phyloP scores from a whole-genome alignment of 2,329 filamentous ascomycete species.

The Hysterium pulicare region DNA sequence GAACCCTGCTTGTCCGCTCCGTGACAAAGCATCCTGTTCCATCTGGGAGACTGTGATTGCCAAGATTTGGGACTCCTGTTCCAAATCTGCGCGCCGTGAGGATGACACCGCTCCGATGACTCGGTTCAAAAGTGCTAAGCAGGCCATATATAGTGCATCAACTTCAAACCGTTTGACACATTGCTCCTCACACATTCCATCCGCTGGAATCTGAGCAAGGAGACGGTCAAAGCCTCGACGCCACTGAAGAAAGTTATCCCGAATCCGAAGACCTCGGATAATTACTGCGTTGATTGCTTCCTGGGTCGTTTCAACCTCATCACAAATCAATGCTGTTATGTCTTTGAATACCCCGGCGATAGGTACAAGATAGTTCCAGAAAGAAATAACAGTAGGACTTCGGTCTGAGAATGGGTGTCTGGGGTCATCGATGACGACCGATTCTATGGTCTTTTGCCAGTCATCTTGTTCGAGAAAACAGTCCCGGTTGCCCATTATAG shows the following conservation, averaged over 20 bases:
- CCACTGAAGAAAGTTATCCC: not conserved
- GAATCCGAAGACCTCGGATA: not conserved
- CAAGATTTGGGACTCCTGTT: not conserved
- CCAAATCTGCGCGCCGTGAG: not conserved
- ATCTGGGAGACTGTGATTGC: not conserved
- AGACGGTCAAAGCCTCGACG: not conserved
- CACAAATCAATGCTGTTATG: not conserved
- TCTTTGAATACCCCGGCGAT: not conserved
- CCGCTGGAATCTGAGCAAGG: not conserved
- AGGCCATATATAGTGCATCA: not conserved
- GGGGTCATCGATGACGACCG: not conserved
- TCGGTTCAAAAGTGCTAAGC: not conserved
- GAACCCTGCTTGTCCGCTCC: not conserved
- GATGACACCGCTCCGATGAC: constrained; percentile 1
- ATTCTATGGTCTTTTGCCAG: not conserved
- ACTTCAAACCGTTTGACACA: not conserved
- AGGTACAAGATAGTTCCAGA: not conserved
- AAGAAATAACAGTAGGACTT: constrained; percentile 1
- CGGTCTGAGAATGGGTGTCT: not conserved
- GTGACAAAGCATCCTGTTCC: not conserved
- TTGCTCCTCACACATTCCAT: not conserved
- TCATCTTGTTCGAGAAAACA: not conserved
- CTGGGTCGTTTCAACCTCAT: not conserved
- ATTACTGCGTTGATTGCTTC: not conserved
- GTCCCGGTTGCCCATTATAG: not conserved